Conservation (phyloP, 202 grass and related monocot species). For the Digitaria exilis region DNA sequence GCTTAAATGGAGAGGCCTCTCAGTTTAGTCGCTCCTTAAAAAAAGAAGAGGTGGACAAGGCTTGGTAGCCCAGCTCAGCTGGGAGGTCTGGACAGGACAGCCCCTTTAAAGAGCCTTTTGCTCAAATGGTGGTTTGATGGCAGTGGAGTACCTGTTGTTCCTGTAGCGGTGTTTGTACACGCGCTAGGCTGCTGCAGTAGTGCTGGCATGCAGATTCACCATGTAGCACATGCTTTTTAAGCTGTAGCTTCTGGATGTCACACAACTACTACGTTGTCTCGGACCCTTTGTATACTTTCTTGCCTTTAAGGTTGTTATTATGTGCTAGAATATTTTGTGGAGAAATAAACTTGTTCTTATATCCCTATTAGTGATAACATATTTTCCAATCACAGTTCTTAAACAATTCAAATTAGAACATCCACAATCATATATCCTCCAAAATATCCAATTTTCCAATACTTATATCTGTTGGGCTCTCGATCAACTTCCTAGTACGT, state of each 20-base stretch:
- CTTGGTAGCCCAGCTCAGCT: constrained; percentile 11
- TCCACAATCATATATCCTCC: too few relatives aligned
- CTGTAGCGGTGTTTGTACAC: constrained; percentile 45
- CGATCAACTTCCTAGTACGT: too few relatives aligned
- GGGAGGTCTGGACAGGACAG: constrained; percentile 38
- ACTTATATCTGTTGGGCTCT: too few relatives aligned
- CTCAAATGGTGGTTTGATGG: constrained; percentile 56
- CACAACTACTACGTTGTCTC: neutral
- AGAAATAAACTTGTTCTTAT: too few relatives aligned
- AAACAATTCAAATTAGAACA: too few relatives aligned
- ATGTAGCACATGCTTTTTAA: constrained; percentile 19
- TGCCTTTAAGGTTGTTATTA: constrained; percentile 7
- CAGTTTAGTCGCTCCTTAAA: too few relatives aligned
- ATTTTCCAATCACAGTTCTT: neutral
- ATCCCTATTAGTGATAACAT: too few relatives aligned
- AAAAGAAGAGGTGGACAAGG: constrained; percentile 37
- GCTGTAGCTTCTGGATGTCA: constrained; percentile 9
- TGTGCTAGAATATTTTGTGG: too few relatives aligned
- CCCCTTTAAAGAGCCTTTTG: constrained; percentile 72
- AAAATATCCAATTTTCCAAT: too few relatives aligned
- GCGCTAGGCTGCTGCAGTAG: neutral
- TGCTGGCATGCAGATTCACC: constrained; percentile 38
- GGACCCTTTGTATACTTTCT: too few relatives aligned
- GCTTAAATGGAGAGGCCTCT: too few relatives aligned
- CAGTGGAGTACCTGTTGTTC: constrained; percentile 15